Evolutionary conservation across 2,329 filamentous ascomycete genomes (phyloP).

Genomic region (Ceratocystis cubensis): DNA sequence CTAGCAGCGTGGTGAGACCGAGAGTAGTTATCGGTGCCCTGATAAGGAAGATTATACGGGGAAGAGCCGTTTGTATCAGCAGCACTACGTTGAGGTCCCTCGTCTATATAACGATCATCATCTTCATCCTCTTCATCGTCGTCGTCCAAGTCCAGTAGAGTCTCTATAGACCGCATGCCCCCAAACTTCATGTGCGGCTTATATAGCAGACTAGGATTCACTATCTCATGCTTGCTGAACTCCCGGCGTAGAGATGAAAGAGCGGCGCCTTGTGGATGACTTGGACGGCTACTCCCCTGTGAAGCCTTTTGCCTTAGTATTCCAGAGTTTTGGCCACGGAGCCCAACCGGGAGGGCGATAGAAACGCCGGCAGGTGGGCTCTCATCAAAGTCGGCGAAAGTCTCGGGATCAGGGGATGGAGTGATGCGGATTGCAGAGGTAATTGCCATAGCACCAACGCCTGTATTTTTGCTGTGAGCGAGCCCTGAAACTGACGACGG

Average conservation of each 20-base stretch:
- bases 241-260: slow-evolving; percentile 16
- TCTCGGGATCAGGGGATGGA: slow-evolving; percentile 13
- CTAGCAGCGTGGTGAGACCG: slow-evolving; percentile 13
- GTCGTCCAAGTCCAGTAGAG: slow-evolving; percentile 15
- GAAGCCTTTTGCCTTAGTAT: slow-evolving; percentile 13
- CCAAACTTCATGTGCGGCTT: slow-evolving; percentile 8
- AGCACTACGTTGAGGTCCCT: background rate
- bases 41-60: slow-evolving; percentile 10
- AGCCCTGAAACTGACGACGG: slow-evolving; percentile 5
- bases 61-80: slow-evolving; percentile 9
- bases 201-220: background rate
- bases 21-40: slow-evolving; percentile 8
- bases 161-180: slow-evolving; percentile 14
- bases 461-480: background rate
- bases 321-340: slow-evolving; percentile 6
- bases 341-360: background rate
- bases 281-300: slow-evolving; percentile 11
- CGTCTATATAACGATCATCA: background rate
- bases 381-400: slow-evolving; percentile 8
- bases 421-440: slow-evolving; percentile 15
- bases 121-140: slow-evolving; percentile 13
- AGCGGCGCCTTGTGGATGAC: slow-evolving; percentile 12
- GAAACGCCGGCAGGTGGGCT: slow-evolving; percentile 6
- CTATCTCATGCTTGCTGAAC: slow-evolving; percentile 18
- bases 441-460: background rate